These are phyloP conservation scores for Rubia balearica DNA, from an alignment of 305 asterid species.

Conservation along the genomic window DNA sequence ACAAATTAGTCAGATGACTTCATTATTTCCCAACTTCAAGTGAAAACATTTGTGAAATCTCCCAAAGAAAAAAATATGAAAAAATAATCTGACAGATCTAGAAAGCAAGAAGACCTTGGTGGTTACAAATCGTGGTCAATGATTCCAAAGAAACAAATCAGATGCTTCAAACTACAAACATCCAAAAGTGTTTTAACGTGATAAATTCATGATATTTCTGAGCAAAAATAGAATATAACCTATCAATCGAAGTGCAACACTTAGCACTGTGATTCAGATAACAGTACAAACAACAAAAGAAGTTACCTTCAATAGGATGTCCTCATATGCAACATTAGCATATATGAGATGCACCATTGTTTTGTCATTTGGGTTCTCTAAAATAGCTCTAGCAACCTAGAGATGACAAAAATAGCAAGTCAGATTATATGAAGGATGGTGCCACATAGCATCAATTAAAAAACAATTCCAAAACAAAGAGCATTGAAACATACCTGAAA, in stretches of 20 bases:
- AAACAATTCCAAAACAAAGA: slow-evolving; percentile 3
- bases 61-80: background rate
- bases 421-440: background rate
- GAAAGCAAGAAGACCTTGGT: background rate
- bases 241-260: background rate
- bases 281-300: background rate
- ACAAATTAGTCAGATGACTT: background rate
- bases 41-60: background rate
- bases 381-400: slow-evolving; percentile 85
- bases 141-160: background rate
- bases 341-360: slow-evolving; percentile 79
- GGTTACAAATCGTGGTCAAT: background rate
- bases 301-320: slow-evolving; percentile 79
- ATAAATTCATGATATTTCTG: background rate
- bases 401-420: slow-evolving; percentile 11
- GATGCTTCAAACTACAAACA: background rate
- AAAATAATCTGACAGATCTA: background rate
- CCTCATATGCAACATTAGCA: slow-evolving; percentile 82
- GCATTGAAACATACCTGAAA: slow-evolving; percentile 53
- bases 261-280: background rate
- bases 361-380: slow-evolving; percentile 70
- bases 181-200: background rate
- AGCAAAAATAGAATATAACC: background rate
- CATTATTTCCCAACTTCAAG: background rate
- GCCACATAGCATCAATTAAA: background rate